Conservation (phyloP, 2,329 filamentous ascomycete species). For the Penicillium sp. region DNA sequence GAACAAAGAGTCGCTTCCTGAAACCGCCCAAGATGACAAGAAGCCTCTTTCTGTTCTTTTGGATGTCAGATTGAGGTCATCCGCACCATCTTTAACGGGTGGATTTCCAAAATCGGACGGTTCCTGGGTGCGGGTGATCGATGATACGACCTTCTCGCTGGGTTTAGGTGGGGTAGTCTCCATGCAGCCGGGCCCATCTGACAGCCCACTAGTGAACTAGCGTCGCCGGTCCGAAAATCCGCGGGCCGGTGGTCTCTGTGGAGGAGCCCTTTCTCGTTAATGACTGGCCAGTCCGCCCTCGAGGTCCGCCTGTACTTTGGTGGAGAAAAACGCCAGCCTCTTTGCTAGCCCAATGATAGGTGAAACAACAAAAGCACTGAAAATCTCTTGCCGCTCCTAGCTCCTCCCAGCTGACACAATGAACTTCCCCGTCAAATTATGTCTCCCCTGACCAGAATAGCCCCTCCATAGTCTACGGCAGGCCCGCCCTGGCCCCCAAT, state of each 20-base stretch:
- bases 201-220: constrained; percentile 1
- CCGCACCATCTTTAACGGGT: neutral
- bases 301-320: neutral
- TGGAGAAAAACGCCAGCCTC: neutral
- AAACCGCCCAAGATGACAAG: constrained; percentile 16
- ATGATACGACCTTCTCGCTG: constrained; percentile 4
- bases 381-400: constrained; percentile 1
- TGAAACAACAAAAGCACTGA: constrained; percentile 2
- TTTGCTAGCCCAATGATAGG: neutral
- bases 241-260: constrained; percentile 1
- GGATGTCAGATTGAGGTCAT: constrained; percentile 7
- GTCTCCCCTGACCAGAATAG: neutral
- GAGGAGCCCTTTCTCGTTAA: neutral
- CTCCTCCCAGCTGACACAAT: constrained; percentile 10
- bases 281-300: neutral
- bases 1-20: constrained; percentile 12
- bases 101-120: neutral
- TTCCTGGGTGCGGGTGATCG: constrained; percentile 19
- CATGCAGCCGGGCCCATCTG: constrained; percentile 17
- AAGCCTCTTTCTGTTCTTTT: neutral
- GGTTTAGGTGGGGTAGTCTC: constrained; percentile 14
- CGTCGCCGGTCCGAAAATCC: constrained; percentile 2
- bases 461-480: neutral
- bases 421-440: constrained; percentile 11
- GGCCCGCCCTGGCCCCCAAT: constrained; percentile 1